Conservation (phyloP, 1,284 basidiomycete species). For the Naganishia cerealis region DNA sequence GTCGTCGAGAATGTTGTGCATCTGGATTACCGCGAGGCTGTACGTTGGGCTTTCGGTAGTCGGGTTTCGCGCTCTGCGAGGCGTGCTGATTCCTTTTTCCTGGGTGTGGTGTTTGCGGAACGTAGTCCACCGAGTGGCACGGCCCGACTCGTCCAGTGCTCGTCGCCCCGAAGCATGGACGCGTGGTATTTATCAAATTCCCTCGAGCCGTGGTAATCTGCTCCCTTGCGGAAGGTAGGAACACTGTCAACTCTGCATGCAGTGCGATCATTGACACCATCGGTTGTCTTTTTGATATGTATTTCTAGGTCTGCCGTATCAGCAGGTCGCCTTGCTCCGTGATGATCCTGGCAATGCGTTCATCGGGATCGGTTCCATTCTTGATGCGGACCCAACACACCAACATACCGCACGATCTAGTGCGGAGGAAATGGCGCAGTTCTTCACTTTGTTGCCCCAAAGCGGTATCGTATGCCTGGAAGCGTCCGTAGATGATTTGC, state of each 20-base stretch:
- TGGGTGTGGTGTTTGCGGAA: background rate
- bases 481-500: constrained; percentile 33
- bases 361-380: constrained; percentile 9
- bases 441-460: constrained; percentile 45
- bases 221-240: constrained; percentile 24
- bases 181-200: constrained; percentile 21
- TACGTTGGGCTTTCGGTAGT: background rate
- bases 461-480: constrained; percentile 50
- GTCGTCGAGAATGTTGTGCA: constrained; percentile 13
- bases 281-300: background rate
- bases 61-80: background rate
- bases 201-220: constrained; percentile 16
- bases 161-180: constrained; percentile 14
- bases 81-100: background rate
- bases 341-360: constrained; percentile 8
- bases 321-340: constrained; percentile 13
- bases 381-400: constrained; percentile 10
- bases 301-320: constrained; percentile 4
- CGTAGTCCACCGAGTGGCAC: background rate
- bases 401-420: constrained; percentile 4
- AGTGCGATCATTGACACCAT: background rate
- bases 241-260: background rate
- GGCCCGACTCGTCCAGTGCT: background rate
- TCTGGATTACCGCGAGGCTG: constrained; percentile 9
- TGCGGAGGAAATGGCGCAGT: constrained; percentile 7